Evolutionary conservation across 495 filamentous ascomycete genomes (phyloP).

Genomic region (Aspergillus steynii): DNA sequence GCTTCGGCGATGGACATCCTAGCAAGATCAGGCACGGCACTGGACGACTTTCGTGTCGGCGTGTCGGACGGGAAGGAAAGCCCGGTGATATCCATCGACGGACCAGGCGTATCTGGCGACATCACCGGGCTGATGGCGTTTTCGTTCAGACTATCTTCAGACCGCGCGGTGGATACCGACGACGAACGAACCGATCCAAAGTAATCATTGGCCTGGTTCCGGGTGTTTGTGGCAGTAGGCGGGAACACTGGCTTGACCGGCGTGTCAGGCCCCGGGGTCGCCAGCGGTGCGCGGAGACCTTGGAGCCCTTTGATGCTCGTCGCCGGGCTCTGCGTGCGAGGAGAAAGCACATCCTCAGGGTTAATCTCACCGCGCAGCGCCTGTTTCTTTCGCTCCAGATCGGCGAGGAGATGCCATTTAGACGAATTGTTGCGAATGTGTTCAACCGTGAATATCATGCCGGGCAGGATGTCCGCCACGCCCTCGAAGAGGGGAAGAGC

Average conservation of each 20-base stretch:
- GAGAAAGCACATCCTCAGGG: conserved; percentile 33
- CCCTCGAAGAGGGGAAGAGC: conserved; percentile 87
- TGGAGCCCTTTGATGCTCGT: conserved; percentile 9
- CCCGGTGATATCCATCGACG: conserved; percentile 44
- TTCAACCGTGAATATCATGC: conserved; percentile 76
- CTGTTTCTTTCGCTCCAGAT: conserved; percentile 44
- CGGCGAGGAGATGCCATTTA: conserved; percentile 69
- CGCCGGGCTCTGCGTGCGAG: conserved; percentile 41
- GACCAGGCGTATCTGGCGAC: conserved; percentile 42
- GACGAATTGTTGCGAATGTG: conserved; percentile 75
- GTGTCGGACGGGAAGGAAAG: conserved; percentile 22
- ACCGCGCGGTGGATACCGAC: conserved; percentile 7
- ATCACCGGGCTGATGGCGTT: conserved; percentile 41
- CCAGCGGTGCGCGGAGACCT: conserved; percentile 10
- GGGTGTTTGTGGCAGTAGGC: conserved; percentile 6
- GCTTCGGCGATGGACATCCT: conserved; percentile 30
- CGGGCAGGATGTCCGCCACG: conserved; percentile 79
- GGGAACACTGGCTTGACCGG: conserved; percentile 11
- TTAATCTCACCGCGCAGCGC: conserved; percentile 25
- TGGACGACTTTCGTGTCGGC: conserved; percentile 40
- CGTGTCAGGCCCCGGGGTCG: conserved; percentile 3
- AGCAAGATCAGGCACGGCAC: conserved; percentile 35
- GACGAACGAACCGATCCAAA: conserved; percentile 26
- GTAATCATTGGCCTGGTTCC: conserved; percentile 15
- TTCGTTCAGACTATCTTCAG: conserved; percentile 31